Conservation (phyloP, 179 eudicot genomes). For the Gypsophila paniculata region DNA sequence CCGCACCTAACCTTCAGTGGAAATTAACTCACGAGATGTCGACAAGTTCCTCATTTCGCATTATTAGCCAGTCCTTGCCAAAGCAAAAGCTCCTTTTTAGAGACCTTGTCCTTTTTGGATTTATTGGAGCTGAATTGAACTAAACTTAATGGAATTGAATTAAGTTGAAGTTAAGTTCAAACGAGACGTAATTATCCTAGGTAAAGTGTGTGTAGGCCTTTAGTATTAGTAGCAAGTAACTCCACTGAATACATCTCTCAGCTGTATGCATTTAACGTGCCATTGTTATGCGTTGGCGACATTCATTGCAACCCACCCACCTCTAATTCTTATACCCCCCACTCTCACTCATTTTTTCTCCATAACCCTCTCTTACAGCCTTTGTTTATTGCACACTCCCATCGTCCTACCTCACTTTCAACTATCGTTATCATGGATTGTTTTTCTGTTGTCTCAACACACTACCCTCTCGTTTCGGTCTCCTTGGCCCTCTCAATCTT, state of each 20-base stretch:
- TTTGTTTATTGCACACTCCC: background rate
- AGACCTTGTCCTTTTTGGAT: too few relatives aligned
- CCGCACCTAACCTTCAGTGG: background rate
- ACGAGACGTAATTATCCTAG: too few relatives aligned
- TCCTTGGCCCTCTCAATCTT: slow-evolving; percentile 37
- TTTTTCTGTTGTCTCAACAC: slow-evolving; percentile 25
- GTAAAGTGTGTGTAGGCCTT: too few relatives aligned
- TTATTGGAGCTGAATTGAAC: too few relatives aligned
- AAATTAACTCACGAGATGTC: background rate
- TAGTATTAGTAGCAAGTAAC: too few relatives aligned
- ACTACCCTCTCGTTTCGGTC: slow-evolving; percentile 36
- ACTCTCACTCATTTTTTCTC: background rate
- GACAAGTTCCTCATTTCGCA: background rate
- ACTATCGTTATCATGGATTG: background rate
- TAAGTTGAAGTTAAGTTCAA: too few relatives aligned
- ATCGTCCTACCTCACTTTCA: background rate
- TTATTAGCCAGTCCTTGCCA: background rate
- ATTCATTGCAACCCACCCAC: slow-evolving; percentile 6
- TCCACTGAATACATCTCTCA: background rate
- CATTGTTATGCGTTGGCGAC: slow-evolving; percentile 1
- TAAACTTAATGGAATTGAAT: too few relatives aligned
- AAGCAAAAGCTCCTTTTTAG: background rate
- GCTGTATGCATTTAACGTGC: slow-evolving; percentile 20
- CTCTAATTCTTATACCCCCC: background rate
- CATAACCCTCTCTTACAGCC: background rate